These are phyloP conservation scores for Aureobasidium sp. DNA, from an alignment of 2,329 filamentous ascomycete genomes.

Conservation along the genomic window DNA sequence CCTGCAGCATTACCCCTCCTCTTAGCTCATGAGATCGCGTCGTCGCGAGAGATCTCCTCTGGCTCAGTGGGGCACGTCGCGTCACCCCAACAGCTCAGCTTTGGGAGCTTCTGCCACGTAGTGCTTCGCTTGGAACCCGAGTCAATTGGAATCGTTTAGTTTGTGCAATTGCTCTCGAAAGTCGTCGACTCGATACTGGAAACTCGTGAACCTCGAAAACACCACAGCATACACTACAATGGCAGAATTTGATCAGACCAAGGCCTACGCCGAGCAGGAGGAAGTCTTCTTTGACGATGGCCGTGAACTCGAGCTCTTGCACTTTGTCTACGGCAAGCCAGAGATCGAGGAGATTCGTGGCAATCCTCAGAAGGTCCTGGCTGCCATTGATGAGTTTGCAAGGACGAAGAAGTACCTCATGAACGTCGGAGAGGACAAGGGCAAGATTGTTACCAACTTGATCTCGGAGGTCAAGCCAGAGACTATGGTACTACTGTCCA, in stretches of 20 bases:
- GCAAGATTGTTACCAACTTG: conserved; percentile 58
- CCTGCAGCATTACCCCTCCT: conserved; percentile 10
- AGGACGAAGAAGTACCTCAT: conserved; percentile 63
- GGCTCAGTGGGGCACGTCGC: conserved; percentile 10
- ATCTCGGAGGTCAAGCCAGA: conserved; percentile 59
- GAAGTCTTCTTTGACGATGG: conserved; percentile 55
- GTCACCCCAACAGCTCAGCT: conserved; percentile 13
- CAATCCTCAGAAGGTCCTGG: conserved; percentile 55
- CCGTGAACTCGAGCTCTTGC: conserved; percentile 63
- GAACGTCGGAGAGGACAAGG: conserved; percentile 72
- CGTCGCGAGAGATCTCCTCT: background rate
- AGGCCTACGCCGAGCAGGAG: conserved; percentile 42
- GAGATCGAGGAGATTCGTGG: conserved; percentile 56
- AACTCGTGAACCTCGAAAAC: background rate
- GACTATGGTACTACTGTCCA: conserved; percentile 45
- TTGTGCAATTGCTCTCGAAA: conserved; percentile 2
- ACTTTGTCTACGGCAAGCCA: conserved; percentile 56
- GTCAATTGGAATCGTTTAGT: background rate
- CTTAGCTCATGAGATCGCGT: conserved; percentile 9
- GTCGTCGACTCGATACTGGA: background rate
- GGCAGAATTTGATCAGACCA: conserved; percentile 32
- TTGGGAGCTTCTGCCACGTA: conserved; percentile 6
- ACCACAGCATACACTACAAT: conserved; percentile 13
- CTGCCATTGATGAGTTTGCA: conserved; percentile 62
- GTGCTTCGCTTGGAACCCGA: conserved; percentile 7